These are phyloP conservation scores for Phalaenopsis equestris DNA, from an alignment of 106 monocot genomes.

Conservation along the genomic window DNA sequence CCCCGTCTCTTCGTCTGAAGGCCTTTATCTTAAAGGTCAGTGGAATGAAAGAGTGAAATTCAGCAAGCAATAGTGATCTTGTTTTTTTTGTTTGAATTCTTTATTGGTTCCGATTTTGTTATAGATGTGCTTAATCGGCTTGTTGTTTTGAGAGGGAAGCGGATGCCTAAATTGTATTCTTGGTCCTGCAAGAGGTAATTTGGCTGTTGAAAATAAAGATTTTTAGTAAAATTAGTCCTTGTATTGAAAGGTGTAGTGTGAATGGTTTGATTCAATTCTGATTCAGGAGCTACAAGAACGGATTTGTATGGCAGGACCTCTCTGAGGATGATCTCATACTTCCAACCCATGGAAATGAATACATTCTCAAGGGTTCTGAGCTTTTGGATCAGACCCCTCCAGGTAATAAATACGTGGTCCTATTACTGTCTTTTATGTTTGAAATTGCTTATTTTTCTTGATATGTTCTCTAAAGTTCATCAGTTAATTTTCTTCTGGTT, in stretches of 20 bases:
- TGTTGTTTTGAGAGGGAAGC: conserved; percentile 60
- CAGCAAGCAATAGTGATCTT: no score
- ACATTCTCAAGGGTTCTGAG: conserved; percentile 83
- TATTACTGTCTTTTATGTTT: not conserved
- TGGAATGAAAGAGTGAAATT: not conserved
- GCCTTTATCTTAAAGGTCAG: conserved; percentile 69
- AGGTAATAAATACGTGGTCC: conserved; percentile 22
- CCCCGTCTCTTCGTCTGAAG: conserved; percentile 43
- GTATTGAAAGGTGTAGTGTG: not conserved
- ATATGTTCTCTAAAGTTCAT: not conserved
- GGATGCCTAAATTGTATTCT: conserved; percentile 69
- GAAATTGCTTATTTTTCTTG: not conserved
- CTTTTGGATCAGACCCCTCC: conserved; percentile 52
- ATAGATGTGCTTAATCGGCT: conserved; percentile 67
- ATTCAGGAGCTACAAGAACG: conserved; percentile 84
- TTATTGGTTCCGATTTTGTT: not conserved
- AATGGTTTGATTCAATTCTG: conserved; percentile 7
- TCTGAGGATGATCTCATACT: conserved; percentile 71
- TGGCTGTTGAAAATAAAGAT: not conserved
- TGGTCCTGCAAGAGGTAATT: conserved; percentile 90
- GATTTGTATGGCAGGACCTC: conserved; percentile 88
- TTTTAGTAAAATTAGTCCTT: not conserved
- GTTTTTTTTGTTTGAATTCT: not conserved
- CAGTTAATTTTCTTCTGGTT: not conserved
- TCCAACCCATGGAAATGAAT: conserved; percentile 58